Evolutionary conservation across 202 grass and related monocot genomes (phyloP), one percentile per base, ranked within the genome.

Genomic region (Setaria viridis): DNA sequence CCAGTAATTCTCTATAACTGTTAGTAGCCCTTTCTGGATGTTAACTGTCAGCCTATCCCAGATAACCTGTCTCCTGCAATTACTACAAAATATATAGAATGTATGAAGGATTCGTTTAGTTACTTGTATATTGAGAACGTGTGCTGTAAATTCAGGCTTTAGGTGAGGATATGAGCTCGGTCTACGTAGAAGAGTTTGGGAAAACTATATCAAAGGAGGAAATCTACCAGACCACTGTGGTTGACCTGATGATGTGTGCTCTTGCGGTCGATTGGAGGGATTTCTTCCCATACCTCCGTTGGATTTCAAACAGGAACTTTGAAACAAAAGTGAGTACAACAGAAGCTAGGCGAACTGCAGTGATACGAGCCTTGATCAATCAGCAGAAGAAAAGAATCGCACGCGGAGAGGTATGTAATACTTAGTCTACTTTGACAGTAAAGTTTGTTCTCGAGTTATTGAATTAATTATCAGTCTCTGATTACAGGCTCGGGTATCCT

Each of bases 261-360:
- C 87, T 93, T 37, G 91, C 90, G 62, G 91, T 93, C 6, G 95
- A 98, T 33, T 98, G 95, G 95, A 98, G 92, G 82, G 95, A 98
- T 37, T 98, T 95, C 87, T 98, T 98, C 85, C 92, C 95, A 39
- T 98, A 95, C 84, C 86, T 98, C 25, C 65, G 74, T 50, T 98
- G 95, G 95, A 42, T 98, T 55, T 93, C 95, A 75, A 98, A 98
- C 85, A 88, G 37, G 85, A 79, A 84, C 79, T 91, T 87, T 17
- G 95, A 98, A 85, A 48, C n/a, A 35, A 95, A 72, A 78, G 78
- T 98, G 37, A 21, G 67, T 20, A 57, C 64, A 21, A 54, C 87
- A 39, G 89, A 73, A 58, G 68, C 68, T 48, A 87, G 87, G 72
- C 86, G 82, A 82, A 85, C 68, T 3, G 72, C 60, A 4, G 87